Evolutionary conservation across 2,329 filamentous ascomycete species (phyloP).

Genomic region (Capronia epimyces): DNA sequence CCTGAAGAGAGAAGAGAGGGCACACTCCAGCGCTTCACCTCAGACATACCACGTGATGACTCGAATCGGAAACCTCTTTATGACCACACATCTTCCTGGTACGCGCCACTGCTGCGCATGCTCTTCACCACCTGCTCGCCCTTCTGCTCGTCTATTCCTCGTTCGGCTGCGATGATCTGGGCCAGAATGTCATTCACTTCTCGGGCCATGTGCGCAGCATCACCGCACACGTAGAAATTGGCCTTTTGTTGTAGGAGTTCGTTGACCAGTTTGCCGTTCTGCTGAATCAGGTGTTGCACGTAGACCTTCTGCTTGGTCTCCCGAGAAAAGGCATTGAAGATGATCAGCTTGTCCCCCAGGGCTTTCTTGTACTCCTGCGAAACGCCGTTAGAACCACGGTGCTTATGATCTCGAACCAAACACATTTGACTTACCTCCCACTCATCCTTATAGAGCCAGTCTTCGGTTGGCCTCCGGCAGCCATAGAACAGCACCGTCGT

Average conservation of each 20-base stretch:
- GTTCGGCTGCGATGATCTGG: conserved; percentile 78
- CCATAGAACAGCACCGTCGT: conserved; percentile 91
- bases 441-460: conserved; percentile 87
- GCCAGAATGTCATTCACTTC: conserved; percentile 84
- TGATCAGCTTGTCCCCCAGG: conserved; percentile 81
- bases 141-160: conserved; percentile 76
- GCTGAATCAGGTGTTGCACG: conserved; percentile 86
- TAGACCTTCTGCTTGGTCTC: conserved; percentile 86
- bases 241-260: conserved; percentile 76
- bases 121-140: conserved; percentile 95
- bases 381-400: conserved; percentile 25
- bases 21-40: not conserved
- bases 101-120: conserved; percentile 91
- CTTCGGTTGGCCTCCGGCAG: conserved; percentile 79
- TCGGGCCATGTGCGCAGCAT: conserved; percentile 93
- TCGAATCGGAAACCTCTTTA: conserved; percentile 32
- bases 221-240: conserved; percentile 97
- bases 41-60: not conserved
- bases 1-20: too few relatives aligned
- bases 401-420: conserved; percentile 4
- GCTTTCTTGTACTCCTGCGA: conserved; percentile 71
- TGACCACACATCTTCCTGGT: conserved; percentile 78
- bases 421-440: conserved; percentile 67
- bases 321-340: conserved; percentile 93
- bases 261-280: conserved; percentile 77